Base-by-base conservation (phyloP, 202 grass and related monocot genomes). In the Dendrocalamus latiflorus region DNA sequence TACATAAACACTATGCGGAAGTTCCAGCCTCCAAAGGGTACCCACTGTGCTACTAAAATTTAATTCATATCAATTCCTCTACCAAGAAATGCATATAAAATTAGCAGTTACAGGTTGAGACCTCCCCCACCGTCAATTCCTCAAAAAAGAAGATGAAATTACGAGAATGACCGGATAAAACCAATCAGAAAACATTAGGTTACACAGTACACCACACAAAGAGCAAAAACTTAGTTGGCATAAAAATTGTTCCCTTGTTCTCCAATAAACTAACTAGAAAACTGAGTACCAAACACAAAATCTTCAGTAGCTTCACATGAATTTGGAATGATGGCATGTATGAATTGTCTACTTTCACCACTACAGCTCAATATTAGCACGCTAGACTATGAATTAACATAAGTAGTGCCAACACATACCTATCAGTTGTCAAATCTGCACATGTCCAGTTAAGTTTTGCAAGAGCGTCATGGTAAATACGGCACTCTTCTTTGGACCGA, bases 401-500 rank as follows among this genome's bases (percentile, higher is more conserved):
- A 60, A 49, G 5, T 14, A 18, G 45, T 42, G 57, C 1, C 39
- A 78, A 72, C 20, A 82, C 66, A 76, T 98, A 98, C 95, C 84
- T 93, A 68, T 98, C 93, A 72, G 80, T 83, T 53, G 80, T 90
- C 22, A 87, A 87, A 77, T 98, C 81, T 71, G 83, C 68, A 70
- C 95, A 98, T 70, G 90, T 88, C 95, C 95, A 95, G 49, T 87
- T 93, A 58, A 56, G 65, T 72, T 98, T 91, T 13, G 80, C 87
- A 39, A 93, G 47, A 68, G 91, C 83, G 21, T 98, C 95, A 88
- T 98, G 95, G 65, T 98, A 98, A 72, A 88, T 48, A 58, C 92
- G 95, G 62, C 92, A 95, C 83, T 98, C 95, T 51, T 98, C 92
- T 78, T 93, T 95, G 66, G 89, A 91, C 60, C 95, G 85, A 33